Evolutionary conservation across 768 basidiomycete species (phyloP), one percentile per base, ranked within the genome.

Genomic region (Suillus subalutaceus): DNA sequence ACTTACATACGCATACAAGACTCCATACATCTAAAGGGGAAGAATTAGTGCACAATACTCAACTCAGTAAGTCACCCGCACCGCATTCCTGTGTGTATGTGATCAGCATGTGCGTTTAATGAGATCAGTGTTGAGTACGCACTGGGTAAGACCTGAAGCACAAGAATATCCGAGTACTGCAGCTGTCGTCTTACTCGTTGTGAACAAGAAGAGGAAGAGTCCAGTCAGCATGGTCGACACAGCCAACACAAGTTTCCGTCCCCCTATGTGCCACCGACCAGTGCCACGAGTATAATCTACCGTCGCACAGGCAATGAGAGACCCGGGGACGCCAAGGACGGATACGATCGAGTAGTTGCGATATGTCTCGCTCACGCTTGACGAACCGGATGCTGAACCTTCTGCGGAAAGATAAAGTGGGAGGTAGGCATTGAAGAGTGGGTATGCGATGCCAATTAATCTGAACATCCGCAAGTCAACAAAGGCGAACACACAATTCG

Each of bases 381-480:
- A 63, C 6, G 74, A 16, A 12, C 69, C 67, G 10, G 72, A 69
- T 50, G 71, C 52, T 0, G 77, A 68, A 63, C 79, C 73, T 38
- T 77, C 80, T 18, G 77, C 73, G 40, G 71, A 74, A 26, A 86
- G 80, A 68, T 85, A 85, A 1, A 84, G 73, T 4, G 86, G 82
- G 30, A 88, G 77, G 75, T 86, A 88, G 4, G 78, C 72, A 64
- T 79, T 85, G 76, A 82, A 86, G 3, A 87, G 76, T 6, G 86
- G 86, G 68, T 84, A 87, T 8, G 84, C 85, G 1, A 86, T 79
- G 9, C 86, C 86, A 59, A 86, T 82, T 35, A 83, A 69, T 41
- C 79, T 84, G 76, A 26, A 13, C 26, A 40, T 58, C 57, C 7
- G 4, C 46, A 15, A 7, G 26, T 70, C 7, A 70, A 50, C 1